Conservation (phyloP, 2,329 filamentous ascomycete genomes). For the Ploettnerulaceae sp. region DNA sequence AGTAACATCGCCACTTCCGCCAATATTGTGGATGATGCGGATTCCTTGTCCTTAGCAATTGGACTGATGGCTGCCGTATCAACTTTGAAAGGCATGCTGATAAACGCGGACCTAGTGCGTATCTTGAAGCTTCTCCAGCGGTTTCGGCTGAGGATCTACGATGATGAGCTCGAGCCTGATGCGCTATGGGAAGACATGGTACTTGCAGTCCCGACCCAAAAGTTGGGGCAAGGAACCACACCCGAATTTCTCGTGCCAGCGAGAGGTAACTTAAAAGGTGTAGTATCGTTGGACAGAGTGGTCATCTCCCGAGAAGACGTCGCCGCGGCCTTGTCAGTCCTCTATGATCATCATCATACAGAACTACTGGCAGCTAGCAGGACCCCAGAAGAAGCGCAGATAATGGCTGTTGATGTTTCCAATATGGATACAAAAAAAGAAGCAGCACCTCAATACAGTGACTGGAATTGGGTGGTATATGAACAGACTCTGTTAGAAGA, state of each 20-base stretch:
- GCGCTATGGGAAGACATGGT: not conserved
- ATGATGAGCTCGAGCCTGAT: not conserved
- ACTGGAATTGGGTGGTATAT: not conserved
- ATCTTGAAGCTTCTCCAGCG: not conserved
- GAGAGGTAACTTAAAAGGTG: too few species aligned
- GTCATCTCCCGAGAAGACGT: too few species aligned
- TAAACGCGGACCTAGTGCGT: not conserved
- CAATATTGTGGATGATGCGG: not conserved
- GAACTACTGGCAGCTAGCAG: too few species aligned
- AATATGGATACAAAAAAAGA: too few species aligned
- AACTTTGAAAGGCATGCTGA: not conserved
- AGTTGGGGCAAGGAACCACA: not conserved
- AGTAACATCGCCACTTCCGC: too few species aligned
- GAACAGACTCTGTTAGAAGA: not conserved
- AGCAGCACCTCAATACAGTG: not conserved
- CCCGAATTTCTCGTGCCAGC: not conserved
- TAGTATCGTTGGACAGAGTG: too few species aligned
- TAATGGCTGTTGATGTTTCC: not conserved
- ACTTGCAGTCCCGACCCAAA: too few species aligned
- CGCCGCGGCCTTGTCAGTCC: too few species aligned
- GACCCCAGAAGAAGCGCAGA: too few species aligned
- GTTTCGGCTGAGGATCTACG: not conserved
- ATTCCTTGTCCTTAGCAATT: not conserved
- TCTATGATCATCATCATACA: too few species aligned
- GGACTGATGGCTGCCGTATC: not conserved